A percentile compares a stretch with the other conserved stretches of the same genome.
Evolutionary conservation across 164 flowering plant species (phyloP).

Genomic region (Saururus chinensis): DNA sequence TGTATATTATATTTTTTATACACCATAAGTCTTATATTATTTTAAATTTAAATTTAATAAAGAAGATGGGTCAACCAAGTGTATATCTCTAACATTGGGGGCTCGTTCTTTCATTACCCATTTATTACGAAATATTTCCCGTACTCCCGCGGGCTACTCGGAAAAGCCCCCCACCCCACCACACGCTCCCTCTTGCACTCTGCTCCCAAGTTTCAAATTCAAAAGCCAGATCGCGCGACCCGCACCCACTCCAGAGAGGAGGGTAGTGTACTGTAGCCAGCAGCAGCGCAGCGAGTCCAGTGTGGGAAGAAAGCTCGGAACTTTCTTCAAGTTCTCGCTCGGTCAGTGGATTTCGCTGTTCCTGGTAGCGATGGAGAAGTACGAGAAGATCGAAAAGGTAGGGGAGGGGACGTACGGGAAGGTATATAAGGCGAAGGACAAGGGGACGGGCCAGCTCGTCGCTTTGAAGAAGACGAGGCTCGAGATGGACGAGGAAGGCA

Average conservation of each 20-base stretch:
- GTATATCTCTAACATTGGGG: no score
- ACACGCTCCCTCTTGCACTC: neutral
- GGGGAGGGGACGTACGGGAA: conserved; percentile 99
- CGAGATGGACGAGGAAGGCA: conserved; percentile 99
- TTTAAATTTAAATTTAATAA: no score
- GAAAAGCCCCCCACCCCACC: neutral
- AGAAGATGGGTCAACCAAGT: no score
- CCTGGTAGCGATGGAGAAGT: conserved; percentile 46
- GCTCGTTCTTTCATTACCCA: no score
- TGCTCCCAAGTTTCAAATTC: neutral
- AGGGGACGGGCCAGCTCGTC: conserved; percentile 65
- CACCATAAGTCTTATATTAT: no score
- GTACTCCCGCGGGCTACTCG: neutral
- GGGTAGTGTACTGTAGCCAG: no score
- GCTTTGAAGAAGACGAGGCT: conserved; percentile 93
- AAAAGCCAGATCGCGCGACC: neutral
- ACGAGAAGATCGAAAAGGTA: conserved; percentile 95
- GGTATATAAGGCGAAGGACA: conserved; percentile 95
- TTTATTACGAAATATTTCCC: neutral
- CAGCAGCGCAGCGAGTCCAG: no score
- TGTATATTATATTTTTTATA: no score
- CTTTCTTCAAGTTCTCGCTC: neutral
- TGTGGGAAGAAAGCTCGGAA: neutral
- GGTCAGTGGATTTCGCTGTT: neutral
- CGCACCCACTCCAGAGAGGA: neutral